Base-by-base conservation (phyloP, 176 grass and related monocot genomes). In the Cenchrus americanus region DNA sequence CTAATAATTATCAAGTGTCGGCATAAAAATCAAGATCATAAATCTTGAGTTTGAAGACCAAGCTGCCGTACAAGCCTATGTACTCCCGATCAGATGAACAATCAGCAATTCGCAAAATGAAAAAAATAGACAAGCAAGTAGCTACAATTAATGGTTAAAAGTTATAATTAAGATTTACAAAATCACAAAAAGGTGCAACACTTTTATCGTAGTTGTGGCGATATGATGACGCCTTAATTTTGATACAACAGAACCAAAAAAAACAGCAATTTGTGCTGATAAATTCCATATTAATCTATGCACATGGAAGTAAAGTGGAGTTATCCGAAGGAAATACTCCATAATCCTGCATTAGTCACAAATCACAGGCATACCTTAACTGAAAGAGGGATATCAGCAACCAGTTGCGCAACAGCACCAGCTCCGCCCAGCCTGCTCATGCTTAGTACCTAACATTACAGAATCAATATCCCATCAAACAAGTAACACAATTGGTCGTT, bases 341-440 rank as follows among this genome's bases (percentile, higher is more conserved):
- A 21, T 30, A 77, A 69, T 76, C 32, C 27, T 82, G 51, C 66
- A 84, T 68, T 67, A 84, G 67, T 54, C 60, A 66, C 47, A 71
- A 59, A 15, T 32, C 47, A 71, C 24, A 84, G 12, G 62, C 62
- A 80, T 94, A 99, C 97, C 91, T 93, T 92, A 84, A 96, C 91
- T 79, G 97, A 94, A 37, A 92, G 86, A 46, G 97, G 97, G 79
- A 91, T 92, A 86, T 99, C 97, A 87, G 97, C 90, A 83, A 99
- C 91, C 51, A 99, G 93, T 57, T 92, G 97, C 10, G 97, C 97
- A 63, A 99, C 97, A 88, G 97, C 97, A 86, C 89, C 91, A 76
- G 97, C 93, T 77, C 97, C 97, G 14, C 97, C 97, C 53, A 99
- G 81, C 77, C 97, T 99, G 77, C 97, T 99, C 97, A 99, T 99